Percentiles rank a stretch among this genome's conserved stretches.
phyloP scores from a whole-genome alignment of 2,329 filamentous ascomycete genomes.

The Botryotinia globosa region DNA sequence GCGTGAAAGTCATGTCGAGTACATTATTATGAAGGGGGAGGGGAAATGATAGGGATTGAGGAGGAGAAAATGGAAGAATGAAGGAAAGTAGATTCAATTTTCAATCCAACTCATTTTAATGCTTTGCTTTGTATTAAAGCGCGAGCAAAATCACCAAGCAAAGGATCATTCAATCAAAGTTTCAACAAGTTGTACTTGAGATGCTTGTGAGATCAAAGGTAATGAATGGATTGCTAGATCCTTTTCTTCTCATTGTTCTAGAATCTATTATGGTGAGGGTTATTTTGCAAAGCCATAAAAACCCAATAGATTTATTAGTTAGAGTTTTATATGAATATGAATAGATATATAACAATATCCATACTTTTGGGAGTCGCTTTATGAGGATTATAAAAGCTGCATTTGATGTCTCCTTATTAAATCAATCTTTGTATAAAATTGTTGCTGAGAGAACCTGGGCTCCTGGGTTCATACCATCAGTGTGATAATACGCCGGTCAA shows the following conservation, averaged over 20 bases:
- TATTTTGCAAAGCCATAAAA: neutral
- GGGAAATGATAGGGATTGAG: too few relatives aligned
- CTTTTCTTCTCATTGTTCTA: neutral
- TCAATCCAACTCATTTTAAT: slow-evolving; percentile 5
- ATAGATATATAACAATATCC: neutral
- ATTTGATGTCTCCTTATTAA: neutral
- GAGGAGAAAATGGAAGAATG: too few relatives aligned
- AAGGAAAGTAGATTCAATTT: neutral
- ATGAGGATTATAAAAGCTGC: neutral
- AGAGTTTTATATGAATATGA: neutral
- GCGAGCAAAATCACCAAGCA: neutral
- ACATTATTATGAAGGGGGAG: neutral
- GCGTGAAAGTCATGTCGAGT: neutral
- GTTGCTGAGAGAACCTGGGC: too few relatives aligned
- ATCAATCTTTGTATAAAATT: too few relatives aligned
- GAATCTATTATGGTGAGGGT: neutral
- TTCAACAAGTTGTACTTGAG: neutral
- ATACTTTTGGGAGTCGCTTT: neutral
- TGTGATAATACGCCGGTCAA: neutral
- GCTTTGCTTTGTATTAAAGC: neutral
- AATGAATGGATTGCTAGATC: neutral
- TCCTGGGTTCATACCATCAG: neutral
- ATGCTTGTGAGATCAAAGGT: neutral
- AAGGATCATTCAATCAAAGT: neutral
- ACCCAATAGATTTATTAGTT: too few relatives aligned